Evolutionary conservation across 73 alveolate species (phyloP).

Genomic region (Breviolum minutum): DNA sequence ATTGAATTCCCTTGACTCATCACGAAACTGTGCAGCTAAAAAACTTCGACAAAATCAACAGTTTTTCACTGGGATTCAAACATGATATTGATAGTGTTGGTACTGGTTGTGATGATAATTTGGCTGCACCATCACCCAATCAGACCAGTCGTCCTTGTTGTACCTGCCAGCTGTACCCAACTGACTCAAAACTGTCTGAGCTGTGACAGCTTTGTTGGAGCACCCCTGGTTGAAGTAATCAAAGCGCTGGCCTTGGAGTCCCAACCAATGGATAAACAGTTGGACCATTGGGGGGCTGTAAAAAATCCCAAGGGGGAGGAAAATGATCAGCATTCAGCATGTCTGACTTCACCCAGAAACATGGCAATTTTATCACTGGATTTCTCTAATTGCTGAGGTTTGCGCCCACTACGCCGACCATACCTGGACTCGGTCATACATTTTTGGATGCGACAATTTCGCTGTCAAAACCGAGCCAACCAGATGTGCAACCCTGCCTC

Average conservation of each 20-base stretch:
- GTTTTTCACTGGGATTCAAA: too few species aligned
- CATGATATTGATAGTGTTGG: not conserved
- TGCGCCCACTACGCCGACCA: conserved; percentile 31
- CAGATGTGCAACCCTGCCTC: too few species aligned
- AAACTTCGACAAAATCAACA: too few species aligned
- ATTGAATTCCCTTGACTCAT: not conserved
- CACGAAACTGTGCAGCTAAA: too few species aligned
- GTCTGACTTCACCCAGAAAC: not conserved
- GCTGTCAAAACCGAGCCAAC: too few species aligned
- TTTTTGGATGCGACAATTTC: too few species aligned
- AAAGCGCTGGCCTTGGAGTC: not conserved
- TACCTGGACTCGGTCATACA: not conserved
- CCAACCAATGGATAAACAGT: not conserved
- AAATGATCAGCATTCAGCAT: not conserved
- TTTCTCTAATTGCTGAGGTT: not conserved
- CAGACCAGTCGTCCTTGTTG: conserved; percentile 23
- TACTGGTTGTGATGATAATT: not conserved
- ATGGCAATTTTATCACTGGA: not conserved
- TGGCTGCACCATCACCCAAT: conserved; percentile 30
- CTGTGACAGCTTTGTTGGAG: not conserved
- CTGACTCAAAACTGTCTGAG: not conserved
- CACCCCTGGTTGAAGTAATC: conserved; percentile 25
- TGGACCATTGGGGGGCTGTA: too few species aligned
- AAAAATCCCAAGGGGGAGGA: not conserved
- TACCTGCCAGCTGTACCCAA: not conserved